Percentiles rank a stretch among this genome's conserved stretches.
These are phyloP conservation scores for Solanum pinnatisectum DNA, from an alignment of 257 asterid genomes.

Conservation along the genomic window DNA sequence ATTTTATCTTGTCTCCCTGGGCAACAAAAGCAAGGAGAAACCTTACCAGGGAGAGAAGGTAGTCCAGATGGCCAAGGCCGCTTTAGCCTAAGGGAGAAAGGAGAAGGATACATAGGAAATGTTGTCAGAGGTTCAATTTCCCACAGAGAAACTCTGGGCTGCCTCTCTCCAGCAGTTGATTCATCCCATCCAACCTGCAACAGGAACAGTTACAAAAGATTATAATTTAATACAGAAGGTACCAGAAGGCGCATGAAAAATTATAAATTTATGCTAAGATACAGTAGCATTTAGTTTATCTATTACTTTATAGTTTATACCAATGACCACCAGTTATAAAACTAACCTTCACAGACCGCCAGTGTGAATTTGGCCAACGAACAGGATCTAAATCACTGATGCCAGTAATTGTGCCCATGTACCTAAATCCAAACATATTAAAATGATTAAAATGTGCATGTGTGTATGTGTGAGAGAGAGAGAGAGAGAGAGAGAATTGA, in stretches of 20 bases:
- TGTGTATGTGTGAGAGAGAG: background rate
- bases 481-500: background rate
- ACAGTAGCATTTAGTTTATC: background rate
- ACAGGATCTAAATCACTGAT: conserved; percentile 77
- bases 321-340: background rate
- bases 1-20: background rate
- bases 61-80: conserved; percentile 87
- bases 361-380: conserved; percentile 92
- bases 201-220: background rate
- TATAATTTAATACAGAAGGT: background rate
- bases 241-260: background rate
- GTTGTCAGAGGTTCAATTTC: conserved; percentile 85
- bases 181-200: conserved; percentile 97
- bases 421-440: conserved; percentile 32
- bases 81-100: conserved; percentile 78
- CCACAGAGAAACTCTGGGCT: conserved; percentile 91
- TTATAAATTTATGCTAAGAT: background rate
- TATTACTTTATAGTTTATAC: background rate
- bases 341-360: conserved; percentile 87
- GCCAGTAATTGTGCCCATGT: conserved; percentile 90
- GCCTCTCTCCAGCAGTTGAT: conserved; percentile 95
- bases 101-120: conserved; percentile 89
- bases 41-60: conserved; percentile 62
- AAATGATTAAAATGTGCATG: background rate
- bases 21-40: background rate